phyloP scores from a whole-genome alignment of 1,284 basidiomycete genomes.

The Sanguinoderma infundibulare region DNA sequence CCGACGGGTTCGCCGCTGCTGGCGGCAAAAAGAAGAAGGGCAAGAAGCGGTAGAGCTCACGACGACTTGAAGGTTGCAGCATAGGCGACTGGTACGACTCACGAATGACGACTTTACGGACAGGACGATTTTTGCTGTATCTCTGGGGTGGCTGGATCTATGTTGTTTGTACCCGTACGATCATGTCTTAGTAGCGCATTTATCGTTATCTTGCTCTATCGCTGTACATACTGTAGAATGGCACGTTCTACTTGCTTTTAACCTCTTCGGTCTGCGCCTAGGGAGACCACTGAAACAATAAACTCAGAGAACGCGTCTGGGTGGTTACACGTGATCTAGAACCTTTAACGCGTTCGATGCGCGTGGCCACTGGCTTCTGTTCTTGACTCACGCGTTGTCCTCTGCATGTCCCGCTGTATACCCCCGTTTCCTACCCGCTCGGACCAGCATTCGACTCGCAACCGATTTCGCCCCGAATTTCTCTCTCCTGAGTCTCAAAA shows the following conservation, averaged over 20 bases:
- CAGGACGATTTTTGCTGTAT: slow-evolving; percentile 19
- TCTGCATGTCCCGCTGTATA: neutral
- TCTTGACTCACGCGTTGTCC: neutral
- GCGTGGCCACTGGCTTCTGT: neutral
- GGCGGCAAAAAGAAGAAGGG: slow-evolving; percentile 28
- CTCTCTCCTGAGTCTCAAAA: neutral
- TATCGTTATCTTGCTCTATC: slow-evolving; percentile 14
- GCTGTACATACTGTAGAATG: slow-evolving; percentile 14
- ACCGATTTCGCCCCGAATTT: neutral
- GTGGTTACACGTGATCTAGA: neutral
- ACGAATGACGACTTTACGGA: neutral
- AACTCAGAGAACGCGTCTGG: neutral
- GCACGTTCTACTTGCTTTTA: neutral
- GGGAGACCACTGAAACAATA: no score
- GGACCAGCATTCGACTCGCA: no score
- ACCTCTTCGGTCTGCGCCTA: neutral
- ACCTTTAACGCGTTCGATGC: neutral
- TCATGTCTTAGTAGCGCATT: slow-evolving; percentile 9
- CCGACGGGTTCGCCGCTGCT: slow-evolving; percentile 3
- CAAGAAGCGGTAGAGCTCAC: slow-evolving; percentile 21
- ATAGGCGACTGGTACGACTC: slow-evolving; percentile 2
- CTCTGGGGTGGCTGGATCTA: slow-evolving; percentile 19
- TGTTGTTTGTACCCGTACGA: slow-evolving; percentile 16
- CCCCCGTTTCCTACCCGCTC: neutral
- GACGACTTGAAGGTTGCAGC: slow-evolving; percentile 1